Conservation (phyloP, 495 filamentous ascomycete species). For the Saxophila tyrrhenica region DNA sequence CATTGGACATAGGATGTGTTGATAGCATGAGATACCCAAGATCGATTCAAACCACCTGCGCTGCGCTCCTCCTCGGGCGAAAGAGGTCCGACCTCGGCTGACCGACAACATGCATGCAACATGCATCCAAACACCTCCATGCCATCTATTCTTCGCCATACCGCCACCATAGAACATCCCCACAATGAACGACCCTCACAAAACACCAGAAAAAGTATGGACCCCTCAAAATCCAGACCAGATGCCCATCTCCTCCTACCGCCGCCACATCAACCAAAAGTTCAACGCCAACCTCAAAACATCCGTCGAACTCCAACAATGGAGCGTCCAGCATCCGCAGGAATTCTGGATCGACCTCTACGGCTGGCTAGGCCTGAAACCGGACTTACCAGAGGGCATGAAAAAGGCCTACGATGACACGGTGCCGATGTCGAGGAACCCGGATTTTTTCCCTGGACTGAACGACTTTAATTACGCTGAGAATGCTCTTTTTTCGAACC, state of each 20-base stretch:
- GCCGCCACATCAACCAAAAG: constrained; percentile 26
- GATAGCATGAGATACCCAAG: too few species aligned
- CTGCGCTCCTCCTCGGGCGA: not conserved
- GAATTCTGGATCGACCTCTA: constrained; percentile 60
- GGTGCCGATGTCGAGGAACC: constrained; percentile 54
- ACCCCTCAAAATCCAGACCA: constrained; percentile 22
- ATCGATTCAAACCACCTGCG: too few species aligned
- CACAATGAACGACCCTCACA: constrained; percentile 1
- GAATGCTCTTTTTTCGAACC: constrained; percentile 46
- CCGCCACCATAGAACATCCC: too few species aligned
- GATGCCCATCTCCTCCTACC: constrained; percentile 28
- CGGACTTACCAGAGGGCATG: constrained; percentile 37
- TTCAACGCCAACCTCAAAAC: constrained; percentile 32
- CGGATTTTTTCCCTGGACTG: constrained; percentile 55
- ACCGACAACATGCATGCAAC: too few species aligned
- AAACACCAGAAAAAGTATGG: constrained; percentile 23
- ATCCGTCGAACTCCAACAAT: constrained; percentile 54
- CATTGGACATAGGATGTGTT: too few species aligned
- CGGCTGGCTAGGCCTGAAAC: constrained; percentile 38
- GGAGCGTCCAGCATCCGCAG: constrained; percentile 46
- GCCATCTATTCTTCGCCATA: too few species aligned
- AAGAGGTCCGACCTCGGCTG: not conserved
- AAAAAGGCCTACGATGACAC: constrained; percentile 49
- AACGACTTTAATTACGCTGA: constrained; percentile 51
- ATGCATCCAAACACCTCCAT: too few species aligned